phyloP scores from a whole-genome alignment of 2,329 filamentous ascomycete genomes.

The Ophiostoma sp. region DNA sequence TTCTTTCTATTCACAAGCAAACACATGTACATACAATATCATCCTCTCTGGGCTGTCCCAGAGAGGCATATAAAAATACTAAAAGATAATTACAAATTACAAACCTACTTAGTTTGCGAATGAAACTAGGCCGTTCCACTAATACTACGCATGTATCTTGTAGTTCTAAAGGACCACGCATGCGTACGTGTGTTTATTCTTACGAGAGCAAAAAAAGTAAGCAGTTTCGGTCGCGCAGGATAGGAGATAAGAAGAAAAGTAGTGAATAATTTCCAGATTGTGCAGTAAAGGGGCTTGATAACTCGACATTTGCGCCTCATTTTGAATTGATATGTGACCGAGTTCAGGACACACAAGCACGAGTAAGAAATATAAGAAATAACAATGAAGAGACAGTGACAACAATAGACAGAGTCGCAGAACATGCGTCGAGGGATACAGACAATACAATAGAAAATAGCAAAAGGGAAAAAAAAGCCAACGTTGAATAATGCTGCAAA shows the following conservation, averaged over 20 bases:
- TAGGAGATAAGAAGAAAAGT: too few species aligned
- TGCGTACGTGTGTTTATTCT: too few species aligned
- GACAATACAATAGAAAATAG: not conserved
- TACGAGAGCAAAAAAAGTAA: too few species aligned
- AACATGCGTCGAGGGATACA: not conserved
- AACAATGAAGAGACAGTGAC: not conserved
- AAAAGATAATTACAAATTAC: conserved; percentile 11
- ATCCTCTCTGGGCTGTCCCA: not conserved
- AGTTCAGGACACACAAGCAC: not conserved
- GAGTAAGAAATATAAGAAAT: conserved; percentile 2
- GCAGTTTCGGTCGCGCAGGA: too few species aligned
- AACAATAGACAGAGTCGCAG: not conserved
- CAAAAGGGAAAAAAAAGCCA: conserved; percentile 9
- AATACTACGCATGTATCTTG: too few species aligned
- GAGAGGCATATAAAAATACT: not conserved
- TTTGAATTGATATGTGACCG: not conserved
- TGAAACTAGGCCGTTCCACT: too few species aligned
- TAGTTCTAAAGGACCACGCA: too few species aligned
- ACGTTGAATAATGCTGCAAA: conserved; percentile 11
- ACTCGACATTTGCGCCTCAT: too few species aligned
- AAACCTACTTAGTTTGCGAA: not conserved
- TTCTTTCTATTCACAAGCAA: not conserved
- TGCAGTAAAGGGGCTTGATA: too few species aligned
- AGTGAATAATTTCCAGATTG: too few species aligned
- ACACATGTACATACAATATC: conserved; percentile 1